Evolutionary conservation across 179 eudicot genomes (phyloP), one percentile per base, ranked within the genome.

Genomic region (Camellia oleifera): DNA sequence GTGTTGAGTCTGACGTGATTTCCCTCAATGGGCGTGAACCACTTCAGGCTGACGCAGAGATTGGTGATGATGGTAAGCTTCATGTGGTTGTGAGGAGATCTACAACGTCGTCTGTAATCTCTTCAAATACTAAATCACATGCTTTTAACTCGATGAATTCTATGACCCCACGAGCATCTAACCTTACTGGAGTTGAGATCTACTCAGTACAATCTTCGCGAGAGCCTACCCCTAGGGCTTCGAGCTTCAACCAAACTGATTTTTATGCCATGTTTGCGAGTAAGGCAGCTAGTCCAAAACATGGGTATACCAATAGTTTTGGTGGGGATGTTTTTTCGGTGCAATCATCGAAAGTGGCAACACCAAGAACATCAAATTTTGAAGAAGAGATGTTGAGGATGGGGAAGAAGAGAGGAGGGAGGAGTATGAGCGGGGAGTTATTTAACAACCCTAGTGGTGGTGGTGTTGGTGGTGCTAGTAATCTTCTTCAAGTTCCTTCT

Each of bases 251-350:
- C 78, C 98, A 95, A 64, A 91, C 84, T 0, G 99, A 95, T 70
- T 95, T 95, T 85, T 92, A 91, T 61, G 99, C 98, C 46, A 95
- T 95, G 99, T 95, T 95, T 62, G 87, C 88, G 12, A 92, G 93
- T 74, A 95, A 92, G 60, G 88, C 91, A 0, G 91, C 92, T 0
- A 68, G 76, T 78, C 99, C 99, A 0, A 88, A 84, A 62, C 92
- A 86, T 11, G 90, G 89, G 0, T 84, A 86, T 50, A 80, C 87
- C 0, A 84, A 77, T 60, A 85, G 89, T 48, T 76, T 40, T 3
- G 88, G 83, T 6, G 94, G 92, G 2, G 96, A 95, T 13, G 97
- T 92, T 0, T 93, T 86, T 62, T 93, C 99, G 0, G 18, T 93
- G 68, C 99, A 93, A 56, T 95, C 99, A 0, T 95, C 99, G 0